Base-by-base conservation (phyloP, 2,329 filamentous ascomycete species). In the Neospermospora avenae region DNA sequence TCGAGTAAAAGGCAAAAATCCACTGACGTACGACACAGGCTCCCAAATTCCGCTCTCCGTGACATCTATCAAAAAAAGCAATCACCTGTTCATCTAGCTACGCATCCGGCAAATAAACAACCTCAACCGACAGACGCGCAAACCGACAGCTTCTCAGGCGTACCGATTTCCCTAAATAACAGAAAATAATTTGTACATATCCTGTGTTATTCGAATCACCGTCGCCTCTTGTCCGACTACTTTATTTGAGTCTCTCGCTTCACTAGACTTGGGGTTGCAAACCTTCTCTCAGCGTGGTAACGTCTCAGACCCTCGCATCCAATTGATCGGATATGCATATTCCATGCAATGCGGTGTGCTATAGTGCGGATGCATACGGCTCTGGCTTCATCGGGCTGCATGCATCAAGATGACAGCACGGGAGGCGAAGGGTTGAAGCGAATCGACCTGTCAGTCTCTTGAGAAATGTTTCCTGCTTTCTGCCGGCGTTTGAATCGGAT, bases 21-120 rank as follows among this genome's bases (percentile, higher is more conserved):
- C 35, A 28, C 51, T 54, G 37, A 54, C 51, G 37, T 20, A 13
- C 13, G 41, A 42, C 25, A 16, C 35, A 54, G 51, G 34, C 4
- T 41, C 51, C 41, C n/a, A 28, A 10, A 28, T 37, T 10, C 16
- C 48, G 13, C 20, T n/a, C n/a, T 13, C 18, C 51, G 41, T 2
- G 37, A 20, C 51, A 18, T 8, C 20, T 54, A 31, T 54, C 51
- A n/a, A 35, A 54, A 54, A 41, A 42, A 54, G 35, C 51, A 54
- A 54, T 4, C 4, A 20, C 5, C 10, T 3, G n/a, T 42, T 42
- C 39, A 3, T 20, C 39, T 18, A n/a, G 16, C 39, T 7, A 20
- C 39, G 3, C 22, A 48, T 11, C 22, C 22, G 4, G 35, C 51
- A 54, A 42, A 54, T 35, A 25, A 37, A 53, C 34, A n/a, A 25